Base-by-base conservation (phyloP, 306 rosid genomes). In the Cotoneaster glaucophyllus region DNA sequence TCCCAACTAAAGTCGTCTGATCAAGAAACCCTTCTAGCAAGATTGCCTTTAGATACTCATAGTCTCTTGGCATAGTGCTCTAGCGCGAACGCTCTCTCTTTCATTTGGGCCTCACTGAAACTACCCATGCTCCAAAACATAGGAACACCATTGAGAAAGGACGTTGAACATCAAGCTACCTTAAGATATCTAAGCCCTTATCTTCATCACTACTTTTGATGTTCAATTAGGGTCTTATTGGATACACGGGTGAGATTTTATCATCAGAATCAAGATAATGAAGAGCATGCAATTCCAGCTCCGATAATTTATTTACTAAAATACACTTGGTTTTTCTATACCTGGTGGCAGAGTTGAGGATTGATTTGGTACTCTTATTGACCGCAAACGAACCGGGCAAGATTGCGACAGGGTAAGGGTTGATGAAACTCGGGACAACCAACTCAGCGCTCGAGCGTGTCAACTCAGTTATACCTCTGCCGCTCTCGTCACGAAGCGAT, bases 301-400 rank as follows among this genome's bases (percentile, higher is more conserved):
- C 91, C 21, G 44, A 62, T 44, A 85, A 84, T 0, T 88, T 67
- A 24, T 90, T 90, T 22, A 90, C 84, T 18, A 90, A 52, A 26
- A 86, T 11, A 4, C 91, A 93, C 24, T 79, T 74, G 14, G 82
- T 66, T 32, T 69, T 26, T 76, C 81, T 84, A 3, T 57, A 48
- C 45, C 82, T 70, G 21, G 17, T 43, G 0, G 34, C 24, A 6
- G 8, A 58, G 17, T 22, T 11, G 14, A 77, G 0, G 25, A 79
- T 22, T 8, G 24, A 0, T 2, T 44, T 0, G 2, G 76, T 68
- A 29, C 4, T 3, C 3, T 17, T 69, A 11, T 64, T 68, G 4
- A 34, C 53, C n/a, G 65, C 10, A 0, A 17, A 19, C 0, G 21
- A 2, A 6, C 6, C 0, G 0, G 88, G 88, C 37, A 79, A 28